These are phyloP conservation scores for Hymenoscyphus fructigenus DNA, from an alignment of 2,329 filamentous ascomycete species.

Conservation along the genomic window DNA sequence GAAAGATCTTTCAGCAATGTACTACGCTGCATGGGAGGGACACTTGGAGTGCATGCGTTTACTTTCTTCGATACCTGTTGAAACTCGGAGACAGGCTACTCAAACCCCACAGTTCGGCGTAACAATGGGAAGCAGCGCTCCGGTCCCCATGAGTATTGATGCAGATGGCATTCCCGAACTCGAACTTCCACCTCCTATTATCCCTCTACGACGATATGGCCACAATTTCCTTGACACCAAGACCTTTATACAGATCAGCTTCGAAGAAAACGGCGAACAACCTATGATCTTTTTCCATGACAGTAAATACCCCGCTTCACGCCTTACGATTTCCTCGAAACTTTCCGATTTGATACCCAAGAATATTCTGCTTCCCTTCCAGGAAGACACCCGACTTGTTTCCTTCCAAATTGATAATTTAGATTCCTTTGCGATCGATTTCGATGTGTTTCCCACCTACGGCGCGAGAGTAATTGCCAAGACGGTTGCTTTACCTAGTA, in stretches of 20 bases:
- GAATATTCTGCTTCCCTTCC: constrained; percentile 91
- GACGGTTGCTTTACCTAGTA: constrained; percentile 84
- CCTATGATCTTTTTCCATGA: constrained; percentile 96
- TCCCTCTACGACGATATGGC: constrained; percentile 88
- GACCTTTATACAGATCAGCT: constrained; percentile 90
- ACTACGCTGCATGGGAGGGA: constrained; percentile 98
- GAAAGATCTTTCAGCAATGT: constrained; percentile 91
- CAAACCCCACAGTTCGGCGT: constrained; percentile 36
- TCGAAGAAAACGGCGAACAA: constrained; percentile 71
- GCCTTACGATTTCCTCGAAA: constrained; percentile 95
- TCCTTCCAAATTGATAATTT: constrained; percentile 96
- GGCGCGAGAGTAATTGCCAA: constrained; percentile 97
- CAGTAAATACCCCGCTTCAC: constrained; percentile 91
- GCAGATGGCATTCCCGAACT: constrained; percentile 88
- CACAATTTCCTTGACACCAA: constrained; percentile 99
- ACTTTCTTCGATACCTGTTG: constrained; percentile 54
- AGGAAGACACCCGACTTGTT: constrained; percentile 90
- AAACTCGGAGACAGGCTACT: constrained; percentile 21
- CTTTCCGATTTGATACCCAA: constrained; percentile 93
- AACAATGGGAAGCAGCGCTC: constrained; percentile 37
- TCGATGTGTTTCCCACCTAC: constrained; percentile 96
- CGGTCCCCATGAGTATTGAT: constrained; percentile 67
- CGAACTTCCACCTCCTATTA: constrained; percentile 91
- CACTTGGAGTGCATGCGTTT: constrained; percentile 92
- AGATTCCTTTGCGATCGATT: constrained; percentile 90